These are phyloP conservation scores for Mycena sanguinolenta DNA, from an alignment of 768 basidiomycete species.

Conservation along the genomic window DNA sequence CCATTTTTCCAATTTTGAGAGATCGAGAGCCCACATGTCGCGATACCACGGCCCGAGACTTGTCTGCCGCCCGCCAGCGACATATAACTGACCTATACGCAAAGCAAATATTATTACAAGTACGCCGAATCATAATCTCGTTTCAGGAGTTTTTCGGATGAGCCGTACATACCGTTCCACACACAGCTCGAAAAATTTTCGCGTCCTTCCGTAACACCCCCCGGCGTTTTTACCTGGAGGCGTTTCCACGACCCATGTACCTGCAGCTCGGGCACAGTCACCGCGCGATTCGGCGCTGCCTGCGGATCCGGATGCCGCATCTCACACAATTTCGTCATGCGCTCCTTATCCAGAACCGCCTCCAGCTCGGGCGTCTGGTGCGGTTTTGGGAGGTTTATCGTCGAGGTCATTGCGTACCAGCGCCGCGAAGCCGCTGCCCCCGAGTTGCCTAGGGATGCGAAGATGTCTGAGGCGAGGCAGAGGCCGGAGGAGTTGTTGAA, in stretches of 20 bases:
- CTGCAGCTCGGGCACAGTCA: slow-evolving; percentile 42
- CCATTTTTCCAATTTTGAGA: slow-evolving; percentile 43
- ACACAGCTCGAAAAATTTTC: slow-evolving; percentile 45
- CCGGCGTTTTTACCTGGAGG: slow-evolving; percentile 38
- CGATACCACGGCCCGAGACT: slow-evolving; percentile 44
- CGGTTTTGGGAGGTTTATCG: slow-evolving; percentile 28
- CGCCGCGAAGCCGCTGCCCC: slow-evolving; percentile 46
- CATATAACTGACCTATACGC: slow-evolving; percentile 43
- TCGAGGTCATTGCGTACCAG: slow-evolving; percentile 32
- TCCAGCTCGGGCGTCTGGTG: slow-evolving; percentile 25
- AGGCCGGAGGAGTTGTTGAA: slow-evolving; percentile 28
- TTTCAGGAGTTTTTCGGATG: neutral
- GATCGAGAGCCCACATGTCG: slow-evolving; percentile 46
- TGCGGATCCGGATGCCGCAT: slow-evolving; percentile 47
- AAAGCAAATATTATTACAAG: too few relatives aligned
- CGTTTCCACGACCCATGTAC: slow-evolving; percentile 54
- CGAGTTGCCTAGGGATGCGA: slow-evolving; percentile 50
- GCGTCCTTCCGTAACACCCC: slow-evolving; percentile 30
- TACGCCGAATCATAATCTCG: neutral
- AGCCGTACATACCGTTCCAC: slow-evolving; percentile 45
- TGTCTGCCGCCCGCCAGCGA: slow-evolving; percentile 45
- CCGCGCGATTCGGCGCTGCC: slow-evolving; percentile 26
- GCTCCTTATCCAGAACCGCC: slow-evolving; percentile 14
- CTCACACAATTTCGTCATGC: neutral
- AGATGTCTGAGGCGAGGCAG: slow-evolving; percentile 42